Evolutionary conservation across 805 yeast species (phyloP).

Genomic region (Sugiyamaella americana): DNA sequence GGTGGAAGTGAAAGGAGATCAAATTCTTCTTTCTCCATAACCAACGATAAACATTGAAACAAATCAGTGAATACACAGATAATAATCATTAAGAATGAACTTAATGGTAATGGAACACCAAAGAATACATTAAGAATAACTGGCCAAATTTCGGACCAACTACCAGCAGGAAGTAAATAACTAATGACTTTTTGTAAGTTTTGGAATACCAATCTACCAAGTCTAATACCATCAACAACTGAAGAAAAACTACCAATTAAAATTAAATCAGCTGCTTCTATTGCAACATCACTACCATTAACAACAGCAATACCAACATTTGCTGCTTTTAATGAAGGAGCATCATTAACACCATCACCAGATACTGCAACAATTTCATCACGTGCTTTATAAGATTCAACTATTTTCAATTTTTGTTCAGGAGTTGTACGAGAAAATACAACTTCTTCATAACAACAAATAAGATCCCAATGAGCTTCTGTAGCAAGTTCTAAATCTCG

Average conservation of each 20-base stretch:
- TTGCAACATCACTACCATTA: constrained; percentile 19
- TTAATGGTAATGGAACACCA: constrained; percentile 45
- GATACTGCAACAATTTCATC: constrained; percentile 98
- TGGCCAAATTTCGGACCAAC: constrained; percentile 47
- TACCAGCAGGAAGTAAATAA: constrained; percentile 49
- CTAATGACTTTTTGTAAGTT: constrained; percentile 41
- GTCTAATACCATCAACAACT: constrained; percentile 79
- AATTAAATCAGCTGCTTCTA: constrained; percentile 20
- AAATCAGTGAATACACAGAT: constrained; percentile 46
- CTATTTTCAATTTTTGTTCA: constrained; percentile 47
- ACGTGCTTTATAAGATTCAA: constrained; percentile 47
- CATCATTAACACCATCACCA: constrained; percentile 99
- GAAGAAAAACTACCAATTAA: constrained; percentile 47
- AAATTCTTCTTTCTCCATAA: constrained; percentile 41
- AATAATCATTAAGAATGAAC: constrained; percentile 47
- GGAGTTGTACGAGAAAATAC: constrained; percentile 41
- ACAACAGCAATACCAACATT: constrained; percentile 87
- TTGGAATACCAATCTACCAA: constrained; percentile 67
- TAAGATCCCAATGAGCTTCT: constrained; percentile 40
- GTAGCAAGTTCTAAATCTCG: constrained; percentile 9
- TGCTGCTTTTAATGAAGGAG: constrained; percentile 94
- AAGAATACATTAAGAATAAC: constrained; percentile 42
- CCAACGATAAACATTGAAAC: constrained; percentile 39
- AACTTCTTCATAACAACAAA: constrained; percentile 36
- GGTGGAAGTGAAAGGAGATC: constrained; percentile 40